Evolutionary conservation across 208 protist genomes (phyloP), one percentile per base, ranked within the genome.

Genomic region (Trypanosoma mega): DNA sequence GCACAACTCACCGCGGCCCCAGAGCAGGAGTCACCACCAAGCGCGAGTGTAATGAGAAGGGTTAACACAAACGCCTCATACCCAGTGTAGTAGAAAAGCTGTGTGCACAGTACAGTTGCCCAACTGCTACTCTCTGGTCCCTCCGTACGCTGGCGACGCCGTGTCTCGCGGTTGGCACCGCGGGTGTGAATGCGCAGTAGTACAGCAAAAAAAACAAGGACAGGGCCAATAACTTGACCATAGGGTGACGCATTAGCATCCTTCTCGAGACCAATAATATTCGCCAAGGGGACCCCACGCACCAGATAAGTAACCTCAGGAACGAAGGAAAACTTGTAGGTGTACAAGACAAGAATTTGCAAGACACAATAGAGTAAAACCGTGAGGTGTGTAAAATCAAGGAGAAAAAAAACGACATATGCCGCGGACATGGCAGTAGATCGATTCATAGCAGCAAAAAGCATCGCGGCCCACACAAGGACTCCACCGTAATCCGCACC

Each of bases 341-440:
- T 59, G 51, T 73, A 73, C 1, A 73, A 8, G 14, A 45, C 39
- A 14, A 67, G 16, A 23, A 73, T 59, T 29, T 73, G 67, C 27
- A 73, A 33, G 11, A 66, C 43, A 29, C 67, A 66, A n/a, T 73
- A 73, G 4, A 73, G 33, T 31, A 73, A 56, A 5, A 62, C 49
- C 39, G 50, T 52, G 31, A 73, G 30, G 21, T 59, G 51, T 8
- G 54, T 59, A 24, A 60, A 45, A 46, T 73, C 48, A 23, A 73
- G 46, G 36, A 73, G 18, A 26, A 73, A 67, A 30, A 73, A 73
- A 5, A 68, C 8, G 14, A 67, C 47, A 50, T 73, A 73, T 14
- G 56, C 50, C 9, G 58, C 50, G 33, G 16, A 47, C 23, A 73
- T 31, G 21, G 24, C 31, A 16, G 50, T 67, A 21, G 21, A 26